Evolutionary conservation across 2,329 filamentous ascomycete genomes (phyloP).

Genomic region (Ophiostoma angusticollis): DNA sequence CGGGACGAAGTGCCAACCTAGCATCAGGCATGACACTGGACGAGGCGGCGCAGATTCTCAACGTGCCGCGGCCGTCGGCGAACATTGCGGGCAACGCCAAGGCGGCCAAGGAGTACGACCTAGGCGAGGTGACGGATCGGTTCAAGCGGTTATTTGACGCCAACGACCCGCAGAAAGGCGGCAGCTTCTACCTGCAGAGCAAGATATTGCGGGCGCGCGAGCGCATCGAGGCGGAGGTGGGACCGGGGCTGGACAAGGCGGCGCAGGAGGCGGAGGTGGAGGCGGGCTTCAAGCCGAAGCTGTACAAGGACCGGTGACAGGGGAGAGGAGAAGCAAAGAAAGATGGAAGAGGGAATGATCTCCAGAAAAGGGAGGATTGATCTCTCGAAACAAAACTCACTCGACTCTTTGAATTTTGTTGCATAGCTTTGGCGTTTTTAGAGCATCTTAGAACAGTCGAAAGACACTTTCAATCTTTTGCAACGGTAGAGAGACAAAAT

Average conservation of each 20-base stretch:
- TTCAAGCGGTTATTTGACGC: slow-evolving; percentile 93
- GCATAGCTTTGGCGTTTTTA: slow-evolving; percentile 38
- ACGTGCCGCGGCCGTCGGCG: slow-evolving; percentile 65
- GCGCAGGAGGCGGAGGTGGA: slow-evolving; percentile 65
- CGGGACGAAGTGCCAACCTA: slow-evolving; percentile 31
- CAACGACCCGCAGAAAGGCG: slow-evolving; percentile 91
- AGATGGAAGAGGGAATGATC: too few species aligned
- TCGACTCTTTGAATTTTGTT: slow-evolving; percentile 25
- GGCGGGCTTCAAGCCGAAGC: slow-evolving; percentile 86
- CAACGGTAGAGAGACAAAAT: too few species aligned
- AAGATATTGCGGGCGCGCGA: slow-evolving; percentile 88
- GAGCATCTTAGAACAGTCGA: too few species aligned
- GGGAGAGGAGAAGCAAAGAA: background rate
- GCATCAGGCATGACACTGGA: slow-evolving; percentile 76
- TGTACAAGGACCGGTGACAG: slow-evolving; percentile 63
- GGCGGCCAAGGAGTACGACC: slow-evolving; percentile 30
- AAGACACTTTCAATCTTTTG: too few species aligned
- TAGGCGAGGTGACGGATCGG: slow-evolving; percentile 67
- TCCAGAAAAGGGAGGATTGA: too few species aligned
- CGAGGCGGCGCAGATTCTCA: slow-evolving; percentile 93
- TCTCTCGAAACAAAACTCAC: slow-evolving; percentile 27
- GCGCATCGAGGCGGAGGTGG: slow-evolving; percentile 76
- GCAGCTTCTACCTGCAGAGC: slow-evolving; percentile 96
- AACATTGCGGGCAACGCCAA: slow-evolving; percentile 39
- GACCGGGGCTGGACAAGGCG: slow-evolving; percentile 55